A percentile compares a stretch with the other conserved stretches of the same genome.
phyloP scores from a whole-genome alignment of 805 yeast species.

The Ogataea wickerhamii region DNA sequence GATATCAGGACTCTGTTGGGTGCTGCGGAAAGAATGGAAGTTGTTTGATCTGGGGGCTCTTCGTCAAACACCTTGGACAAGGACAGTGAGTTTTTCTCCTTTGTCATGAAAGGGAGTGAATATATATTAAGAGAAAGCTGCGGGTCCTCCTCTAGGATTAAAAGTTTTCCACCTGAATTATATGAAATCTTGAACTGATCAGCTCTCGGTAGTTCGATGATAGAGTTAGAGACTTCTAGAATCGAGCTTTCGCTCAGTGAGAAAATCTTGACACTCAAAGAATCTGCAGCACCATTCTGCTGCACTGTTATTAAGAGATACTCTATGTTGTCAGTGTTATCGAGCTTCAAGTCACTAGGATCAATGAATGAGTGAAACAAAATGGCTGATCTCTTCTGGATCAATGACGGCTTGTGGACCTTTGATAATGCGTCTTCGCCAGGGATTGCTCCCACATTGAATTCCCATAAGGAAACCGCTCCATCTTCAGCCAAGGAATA shows the following conservation, averaged over 20 bases:
- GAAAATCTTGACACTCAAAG: conserved; percentile 23
- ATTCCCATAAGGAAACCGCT: conserved; percentile 23
- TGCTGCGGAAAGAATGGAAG: conserved; percentile 39
- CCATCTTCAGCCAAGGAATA: conserved; percentile 34
- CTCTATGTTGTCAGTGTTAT: conserved; percentile 21
- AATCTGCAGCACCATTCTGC: conserved; percentile 8
- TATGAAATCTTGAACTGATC: conserved; percentile 19
- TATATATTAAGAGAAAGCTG: conserved; percentile 21
- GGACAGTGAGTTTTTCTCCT: conserved; percentile 27
- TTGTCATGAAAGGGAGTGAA: conserved; percentile 32
- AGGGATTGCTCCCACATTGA: conserved; percentile 15
- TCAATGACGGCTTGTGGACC: conserved; percentile 10
- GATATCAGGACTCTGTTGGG: conserved; percentile 46
- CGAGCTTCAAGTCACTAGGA: conserved; percentile 24
- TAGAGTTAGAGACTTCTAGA: conserved; percentile 28
- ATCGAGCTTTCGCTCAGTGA: conserved; percentile 27
- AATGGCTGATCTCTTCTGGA: conserved; percentile 9
- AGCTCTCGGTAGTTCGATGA: conserved; percentile 19
- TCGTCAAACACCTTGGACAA: conserved; percentile 21
- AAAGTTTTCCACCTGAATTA: conserved; percentile 30
- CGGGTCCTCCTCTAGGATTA: conserved; percentile 20
- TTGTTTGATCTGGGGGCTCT: conserved; percentile 25
- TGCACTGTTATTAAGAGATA: conserved; percentile 23
- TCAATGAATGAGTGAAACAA: conserved; percentile 27
- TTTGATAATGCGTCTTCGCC: conserved; percentile 7